phyloP scores from a whole-genome alignment of 2,329 filamentous ascomycete species.

The Aspergillus tubingensis region DNA sequence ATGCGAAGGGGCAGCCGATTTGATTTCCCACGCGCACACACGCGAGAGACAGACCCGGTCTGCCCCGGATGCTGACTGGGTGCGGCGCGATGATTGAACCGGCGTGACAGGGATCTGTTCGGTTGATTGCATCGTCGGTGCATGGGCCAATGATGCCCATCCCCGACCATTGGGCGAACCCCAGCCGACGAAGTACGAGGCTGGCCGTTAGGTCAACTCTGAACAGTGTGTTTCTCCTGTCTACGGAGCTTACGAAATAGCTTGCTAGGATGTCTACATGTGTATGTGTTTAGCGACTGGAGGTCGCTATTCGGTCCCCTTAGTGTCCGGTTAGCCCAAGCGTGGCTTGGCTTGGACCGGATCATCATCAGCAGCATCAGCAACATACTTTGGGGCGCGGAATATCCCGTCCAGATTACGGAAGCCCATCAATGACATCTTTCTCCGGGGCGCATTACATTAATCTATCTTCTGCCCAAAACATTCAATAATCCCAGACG shows the following conservation, averaged over 20 bases:
- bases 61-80: background rate
- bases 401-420: background rate
- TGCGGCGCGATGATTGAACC: background rate
- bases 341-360: background rate
- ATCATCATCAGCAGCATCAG: too few species aligned
- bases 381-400: background rate
- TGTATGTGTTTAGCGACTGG: too few species aligned
- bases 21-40: background rate
- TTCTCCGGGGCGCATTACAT: background rate
- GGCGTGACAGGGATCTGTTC: background rate
- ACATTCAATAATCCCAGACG: background rate
- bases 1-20: background rate
- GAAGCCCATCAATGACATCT: background rate
- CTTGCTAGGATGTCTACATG: background rate
- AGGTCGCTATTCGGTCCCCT: too few species aligned
- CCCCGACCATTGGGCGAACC: background rate
- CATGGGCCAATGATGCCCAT: background rate
- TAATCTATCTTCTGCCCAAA: too few species aligned
- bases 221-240: too few species aligned
- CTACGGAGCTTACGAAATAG: too few species aligned
- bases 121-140: constrained; percentile 4
- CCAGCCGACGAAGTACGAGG: background rate
- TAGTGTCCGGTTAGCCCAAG: background rate
- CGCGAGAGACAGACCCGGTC: background rate
- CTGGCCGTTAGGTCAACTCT: background rate